Conservation (phyloP, 352 stramenopile genomes). For the Pythium grandisporangium region DNA sequence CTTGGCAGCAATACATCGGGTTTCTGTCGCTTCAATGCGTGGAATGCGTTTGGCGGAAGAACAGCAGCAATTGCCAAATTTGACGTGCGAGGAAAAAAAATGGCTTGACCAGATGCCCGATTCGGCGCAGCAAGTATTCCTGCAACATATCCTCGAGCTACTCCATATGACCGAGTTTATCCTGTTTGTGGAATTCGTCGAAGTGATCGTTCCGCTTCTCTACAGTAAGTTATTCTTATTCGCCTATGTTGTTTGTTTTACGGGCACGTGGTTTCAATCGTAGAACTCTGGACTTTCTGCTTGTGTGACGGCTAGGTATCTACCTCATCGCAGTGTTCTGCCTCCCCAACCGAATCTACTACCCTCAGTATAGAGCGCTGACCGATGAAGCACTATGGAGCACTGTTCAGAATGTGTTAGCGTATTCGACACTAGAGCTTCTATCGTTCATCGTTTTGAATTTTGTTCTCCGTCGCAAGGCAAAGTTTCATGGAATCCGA, state of each 20-base stretch:
- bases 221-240: too few relatives aligned
- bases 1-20: background rate
- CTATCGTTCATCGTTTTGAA: background rate
- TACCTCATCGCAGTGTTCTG: background rate
- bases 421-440: background rate
- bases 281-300: background rate
- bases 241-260: too few relatives aligned
- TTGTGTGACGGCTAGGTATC: background rate
- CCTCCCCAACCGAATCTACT: background rate
- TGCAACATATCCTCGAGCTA: slow-evolving; percentile 3
- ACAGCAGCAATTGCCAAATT: background rate
- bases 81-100: background rate
- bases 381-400: background rate
- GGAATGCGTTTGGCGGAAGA: background rate
- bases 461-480: background rate
- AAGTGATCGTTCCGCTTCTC: slow-evolving; percentile 3
- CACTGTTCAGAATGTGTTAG: background rate
- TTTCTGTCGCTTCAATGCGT: background rate
- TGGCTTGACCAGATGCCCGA: too few relatives aligned
- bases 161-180: slow-evolving; percentile 5
- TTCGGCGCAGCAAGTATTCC: background rate
- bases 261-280: background rate
- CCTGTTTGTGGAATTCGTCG: slow-evolving; percentile 7
- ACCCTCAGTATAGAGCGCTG: background rate
- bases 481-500: background rate